Percentiles rank a stretch among this genome's conserved stretches.
Conservation (phyloP, 805 yeast species). For the Kodamaea neixiangensis region DNA sequence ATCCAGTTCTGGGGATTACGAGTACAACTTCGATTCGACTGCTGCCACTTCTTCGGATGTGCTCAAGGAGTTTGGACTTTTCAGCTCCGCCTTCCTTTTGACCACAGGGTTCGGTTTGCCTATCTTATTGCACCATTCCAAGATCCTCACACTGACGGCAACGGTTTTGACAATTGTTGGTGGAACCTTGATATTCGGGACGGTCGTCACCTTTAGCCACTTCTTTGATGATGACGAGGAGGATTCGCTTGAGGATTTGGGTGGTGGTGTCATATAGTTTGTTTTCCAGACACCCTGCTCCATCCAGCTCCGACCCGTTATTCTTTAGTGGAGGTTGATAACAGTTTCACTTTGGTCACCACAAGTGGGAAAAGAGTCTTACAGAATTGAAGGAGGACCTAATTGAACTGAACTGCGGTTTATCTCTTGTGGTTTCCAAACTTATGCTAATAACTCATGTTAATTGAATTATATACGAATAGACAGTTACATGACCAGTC, state of each 20-base stretch:
- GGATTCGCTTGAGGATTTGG: constrained; percentile 22
- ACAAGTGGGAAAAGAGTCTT: too few species aligned
- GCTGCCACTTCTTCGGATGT: constrained; percentile 29
- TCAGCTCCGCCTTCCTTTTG: constrained; percentile 73
- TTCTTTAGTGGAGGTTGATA: too few species aligned
- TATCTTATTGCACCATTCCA: constrained; percentile 71
- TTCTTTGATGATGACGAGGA: constrained; percentile 58
- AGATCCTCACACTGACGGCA: constrained; percentile 68
- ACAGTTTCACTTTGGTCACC: too few species aligned
- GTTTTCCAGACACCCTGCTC: background rate
- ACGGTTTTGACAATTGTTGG: constrained; percentile 77
- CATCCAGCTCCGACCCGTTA: too few species aligned
- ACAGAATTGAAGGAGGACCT: too few species aligned
- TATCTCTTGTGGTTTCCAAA: too few species aligned
- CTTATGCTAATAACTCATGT: too few species aligned
- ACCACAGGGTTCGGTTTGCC: constrained; percentile 77
- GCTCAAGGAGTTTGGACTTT: constrained; percentile 78
- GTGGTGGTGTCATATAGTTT: constrained; percentile 26
- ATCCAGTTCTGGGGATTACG: constrained; percentile 39
- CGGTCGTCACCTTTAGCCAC: constrained; percentile 79
- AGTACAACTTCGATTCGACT: constrained; percentile 43
- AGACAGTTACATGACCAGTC: too few species aligned
- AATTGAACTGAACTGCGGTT: too few species aligned
- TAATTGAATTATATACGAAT: too few species aligned
- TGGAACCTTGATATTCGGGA: constrained; percentile 78